Evolutionary conservation across 1,284 basidiomycete genomes (phyloP).

Genomic region (Phlebopus sp.): DNA sequence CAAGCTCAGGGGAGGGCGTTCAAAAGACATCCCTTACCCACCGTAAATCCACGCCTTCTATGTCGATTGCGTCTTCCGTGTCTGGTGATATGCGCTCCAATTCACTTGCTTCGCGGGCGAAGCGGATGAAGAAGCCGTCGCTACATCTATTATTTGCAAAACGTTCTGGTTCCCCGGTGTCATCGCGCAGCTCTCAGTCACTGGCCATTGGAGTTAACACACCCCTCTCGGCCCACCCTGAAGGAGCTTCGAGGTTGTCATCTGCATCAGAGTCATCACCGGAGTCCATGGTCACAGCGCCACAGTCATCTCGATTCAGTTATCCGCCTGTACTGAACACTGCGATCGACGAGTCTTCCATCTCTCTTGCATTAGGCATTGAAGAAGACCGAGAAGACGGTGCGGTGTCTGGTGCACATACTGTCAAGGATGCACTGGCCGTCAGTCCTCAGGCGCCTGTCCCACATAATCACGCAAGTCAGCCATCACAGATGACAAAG

Average conservation of each 20-base stretch:
- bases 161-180: conserved; percentile 40
- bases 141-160: conserved; percentile 53
- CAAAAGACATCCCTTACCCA: conserved; percentile 32
- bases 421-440: conserved; percentile 3
- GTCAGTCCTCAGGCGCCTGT: conserved; percentile 1
- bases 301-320: conserved; percentile 34
- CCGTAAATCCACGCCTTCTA: conserved; percentile 39
- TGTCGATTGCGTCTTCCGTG: conserved; percentile 34
- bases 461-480: conserved; percentile 4
- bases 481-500: conserved; percentile 4
- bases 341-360: conserved; percentile 34
- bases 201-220: conserved; percentile 3
- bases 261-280: conserved; percentile 31
- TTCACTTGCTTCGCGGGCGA: conserved; percentile 31
- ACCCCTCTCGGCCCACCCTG: conserved; percentile 6
- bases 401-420: conserved; percentile 9
- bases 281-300: conserved; percentile 33
- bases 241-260: conserved; percentile 17
- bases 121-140: conserved; percentile 52
- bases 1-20: conserved; percentile 33
- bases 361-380: conserved; percentile 34
- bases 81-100: conserved; percentile 24
- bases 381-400: conserved; percentile 21
- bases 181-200: conserved; percentile 20
- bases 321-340: conserved; percentile 34